Evolutionary conservation across 139 green algal species (phyloP), one percentile per base, ranked within the genome.

Genomic region (Spirogloea muscicola): DNA sequence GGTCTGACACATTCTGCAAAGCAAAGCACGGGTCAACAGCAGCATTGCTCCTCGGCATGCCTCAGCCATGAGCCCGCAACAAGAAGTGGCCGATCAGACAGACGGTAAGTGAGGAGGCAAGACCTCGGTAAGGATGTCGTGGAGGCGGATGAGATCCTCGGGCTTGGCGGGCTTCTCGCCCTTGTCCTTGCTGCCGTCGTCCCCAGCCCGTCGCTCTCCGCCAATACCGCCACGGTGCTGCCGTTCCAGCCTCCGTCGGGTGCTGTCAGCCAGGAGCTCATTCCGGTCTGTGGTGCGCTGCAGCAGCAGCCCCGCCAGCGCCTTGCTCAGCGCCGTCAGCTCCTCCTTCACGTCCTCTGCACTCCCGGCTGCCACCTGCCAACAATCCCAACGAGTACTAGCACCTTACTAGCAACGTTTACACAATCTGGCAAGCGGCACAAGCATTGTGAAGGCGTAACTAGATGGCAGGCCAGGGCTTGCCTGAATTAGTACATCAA

Each of bases 241-340:
- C 5, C 61, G 70, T n/a, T 70, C 63, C 37, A 89, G 76, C 52
- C 49, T 44, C 63, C 62, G 49, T 66, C 33, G 43, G 34, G 51
- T 40, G 41, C 33, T n/a, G 3, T 63, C 64, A 18, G 80, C 69
- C n/a, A 85, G 41, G 38, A 84, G 41, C 65, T 68, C 33, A 66
- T 86, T 85, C 21, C 82, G 67, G 9, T 85, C 72, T 0, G 85
- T 82, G 33, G 82, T 88, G 36, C 74, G 76, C 74, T 93, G 74
- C 66, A 92, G 80, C 27, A 86, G 62, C 33, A 84, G 52, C 1
- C 88, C 85, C 27, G 74, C 71, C 59, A 94, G 64, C 16, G 88
- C 69, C 33, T 68, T 46, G 7, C 78, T 62, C 42, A 82, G 42
- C 33, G 67, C 29, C 13, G 29, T 18, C 67, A 82, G 61, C 67